Percentiles rank a stretch among this genome's conserved stretches.
phyloP scores from a whole-genome alignment of 106 monocot genomes.

The Apostasia ramifera region DNA sequence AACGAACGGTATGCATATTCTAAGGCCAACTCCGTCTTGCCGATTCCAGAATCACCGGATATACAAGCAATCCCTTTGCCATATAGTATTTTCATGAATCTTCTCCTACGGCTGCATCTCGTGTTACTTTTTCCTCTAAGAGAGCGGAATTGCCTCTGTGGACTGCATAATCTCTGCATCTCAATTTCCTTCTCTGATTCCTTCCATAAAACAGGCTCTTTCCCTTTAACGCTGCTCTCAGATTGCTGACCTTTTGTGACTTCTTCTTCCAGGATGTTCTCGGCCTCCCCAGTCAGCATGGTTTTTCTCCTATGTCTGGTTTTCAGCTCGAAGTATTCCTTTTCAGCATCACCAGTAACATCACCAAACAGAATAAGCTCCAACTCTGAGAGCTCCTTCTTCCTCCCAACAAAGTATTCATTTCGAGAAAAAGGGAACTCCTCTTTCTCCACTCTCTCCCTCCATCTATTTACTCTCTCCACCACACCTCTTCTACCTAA shows the following conservation, averaged over 20 bases:
- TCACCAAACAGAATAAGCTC: slow-evolving; percentile 91
- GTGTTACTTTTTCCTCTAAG: slow-evolving; percentile 27
- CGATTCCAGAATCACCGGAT: slow-evolving; percentile 86
- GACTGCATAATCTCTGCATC: slow-evolving; percentile 56
- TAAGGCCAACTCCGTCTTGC: slow-evolving; percentile 82
- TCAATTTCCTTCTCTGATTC: slow-evolving; percentile 88
- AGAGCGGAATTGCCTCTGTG: slow-evolving; percentile 15
- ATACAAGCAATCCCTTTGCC: slow-evolving; percentile 91
- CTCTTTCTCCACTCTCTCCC: slow-evolving; percentile 63
- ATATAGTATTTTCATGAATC: slow-evolving; percentile 48
- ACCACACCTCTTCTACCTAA: slow-evolving; percentile 71
- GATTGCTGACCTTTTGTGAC: slow-evolving; percentile 23
- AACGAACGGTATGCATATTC: slow-evolving; percentile 84
- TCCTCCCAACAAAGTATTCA: slow-evolving; percentile 70
- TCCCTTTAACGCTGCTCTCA: slow-evolving; percentile 61
- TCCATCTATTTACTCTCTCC: slow-evolving; percentile 77
- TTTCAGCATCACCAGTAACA: slow-evolving; percentile 75
- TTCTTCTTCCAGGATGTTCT: slow-evolving; percentile 14
- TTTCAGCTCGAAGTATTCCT: slow-evolving; percentile 80
- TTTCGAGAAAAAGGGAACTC: slow-evolving; percentile 80
- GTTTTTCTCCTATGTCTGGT: slow-evolving; percentile 37
- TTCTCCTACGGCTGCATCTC: slow-evolving; percentile 35
- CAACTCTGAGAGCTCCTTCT: slow-evolving; percentile 77
- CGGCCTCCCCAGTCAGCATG: slow-evolving; percentile 12
- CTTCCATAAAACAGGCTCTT: slow-evolving; percentile 81